These are phyloP conservation scores for Penicillium sp. DNA, from an alignment of 2,329 filamentous ascomycete genomes.

Conservation along the genomic window DNA sequence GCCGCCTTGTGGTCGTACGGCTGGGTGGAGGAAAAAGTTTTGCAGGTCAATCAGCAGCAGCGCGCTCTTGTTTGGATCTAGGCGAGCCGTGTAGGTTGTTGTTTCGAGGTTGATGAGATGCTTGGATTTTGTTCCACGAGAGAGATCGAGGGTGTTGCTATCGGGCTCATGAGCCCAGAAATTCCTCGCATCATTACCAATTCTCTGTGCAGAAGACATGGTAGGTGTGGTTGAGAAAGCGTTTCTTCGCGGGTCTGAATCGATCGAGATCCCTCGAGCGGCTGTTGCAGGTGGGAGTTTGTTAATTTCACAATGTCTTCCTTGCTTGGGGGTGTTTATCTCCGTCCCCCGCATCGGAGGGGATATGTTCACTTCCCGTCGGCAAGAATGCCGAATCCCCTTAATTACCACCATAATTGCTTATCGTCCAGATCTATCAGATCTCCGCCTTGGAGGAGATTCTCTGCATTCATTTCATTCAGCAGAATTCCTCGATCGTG, in stretches of 20 bases:
- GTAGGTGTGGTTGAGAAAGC: neutral
- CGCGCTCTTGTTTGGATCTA: constrained; percentile 48
- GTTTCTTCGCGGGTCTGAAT: neutral
- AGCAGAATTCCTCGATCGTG: no score
- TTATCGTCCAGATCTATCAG: no score
- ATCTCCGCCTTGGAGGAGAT: no score
- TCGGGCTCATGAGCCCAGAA: neutral
- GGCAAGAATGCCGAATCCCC: no score
- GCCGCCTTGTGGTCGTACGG: constrained; percentile 36
- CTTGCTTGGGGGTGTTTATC: neutral
- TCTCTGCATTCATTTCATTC: no score
- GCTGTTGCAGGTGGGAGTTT: neutral
- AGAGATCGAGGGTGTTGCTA: neutral
- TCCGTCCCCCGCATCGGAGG: neutral
- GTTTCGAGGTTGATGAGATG: constrained; percentile 17
- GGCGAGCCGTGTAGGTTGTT: constrained; percentile 35
- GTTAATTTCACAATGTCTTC: neutral
- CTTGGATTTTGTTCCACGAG: neutral
- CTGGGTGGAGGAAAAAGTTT: constrained; percentile 54
- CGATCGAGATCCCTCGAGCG: no score
- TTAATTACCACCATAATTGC: no score
- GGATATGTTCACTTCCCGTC: neutral
- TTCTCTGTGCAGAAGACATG: neutral
- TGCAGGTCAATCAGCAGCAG: constrained; percentile 58
- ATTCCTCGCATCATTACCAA: neutral